Base-by-base conservation (phyloP, 1,139 yeast species). In the Torulaspora pretoriensis region DNA sequence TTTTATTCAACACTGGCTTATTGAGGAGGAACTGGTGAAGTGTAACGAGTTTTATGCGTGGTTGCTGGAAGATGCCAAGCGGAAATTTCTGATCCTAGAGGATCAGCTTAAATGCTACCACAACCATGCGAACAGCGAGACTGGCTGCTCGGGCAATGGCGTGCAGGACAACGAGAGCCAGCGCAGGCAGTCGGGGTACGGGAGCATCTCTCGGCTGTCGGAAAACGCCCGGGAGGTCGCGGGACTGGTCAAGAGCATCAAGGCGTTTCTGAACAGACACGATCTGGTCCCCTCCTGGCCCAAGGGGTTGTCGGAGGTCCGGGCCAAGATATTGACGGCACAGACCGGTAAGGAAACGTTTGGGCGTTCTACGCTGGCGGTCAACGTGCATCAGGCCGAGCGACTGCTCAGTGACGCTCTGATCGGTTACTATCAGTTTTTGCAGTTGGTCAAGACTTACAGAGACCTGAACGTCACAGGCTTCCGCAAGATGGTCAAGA, bases 401-500 rank as follows among this genome's bases (percentile, higher is more conserved):
- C 74, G 81, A 48, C 86, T 86, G 62, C 69, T 92, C 42, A 85
- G 87, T 55, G 74, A 75, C 29, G 97, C 97, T 0, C 66, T 87
- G 10, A 70, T 82, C 46, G 97, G 90, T 59, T 83, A 78, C 54
- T 92, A 90, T 64, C 73, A 95, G 45, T 80, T 86, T 8, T 69
- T 92, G 49, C 89, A 90, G 52, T 71, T 92, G 37, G 71, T 92
- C 44, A 80, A 81, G 54, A 84, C 94, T 1, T 92, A 81, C 62
- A 74, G 87, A 51, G 73, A 81, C 35, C 67, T 90, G 54, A 92
- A 92, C 64, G 74, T 89, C 29, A 89, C 96, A 0, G 98, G 95
- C 0, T 80, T 90, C 57, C 75, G 96, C 46, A 92, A 92, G 59
- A 81, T 92, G 59, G 74, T 89, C 45, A 92, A 92, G 60, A 92